Base-by-base conservation (phyloP, 345 rosid species). In the Bruguiera gymnorhiza region DNA sequence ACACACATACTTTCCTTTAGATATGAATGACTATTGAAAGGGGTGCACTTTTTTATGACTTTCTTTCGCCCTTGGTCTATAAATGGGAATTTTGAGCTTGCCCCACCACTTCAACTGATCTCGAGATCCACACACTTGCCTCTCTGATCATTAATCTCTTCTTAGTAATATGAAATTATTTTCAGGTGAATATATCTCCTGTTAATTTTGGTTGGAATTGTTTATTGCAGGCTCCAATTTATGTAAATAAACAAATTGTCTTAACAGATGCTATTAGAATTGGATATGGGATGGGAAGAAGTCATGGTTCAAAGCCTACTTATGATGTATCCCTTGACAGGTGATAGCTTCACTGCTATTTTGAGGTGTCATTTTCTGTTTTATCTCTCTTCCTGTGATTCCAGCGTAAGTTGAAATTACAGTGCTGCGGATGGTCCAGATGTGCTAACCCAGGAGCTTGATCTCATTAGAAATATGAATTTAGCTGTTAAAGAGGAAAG, bases 401-500 rank as follows among this genome's bases (percentile, higher is more conserved):
- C 76, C 73, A 80, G 70, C 61, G 60, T 29, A 69, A 62, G 61
- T 67, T 78, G 30, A 76, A 37, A 66, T 66, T 78, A 51, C 87
- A 94, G 97, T 77, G 91, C 96, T 68, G 76, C 80, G 51, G 98
- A 86, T n/a, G 86, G 91, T 68, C 90, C 91, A 8, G 96, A 94
- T 79, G 76, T 71, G 30, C 67, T 94, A 29, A 71, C 83, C 6
- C 90, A 88, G 80, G 98, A 94, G 80, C 88, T 94, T 78, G 81
- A 68, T 75, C 62, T 89, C 27, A 78, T 89, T 69, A 82, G 76
- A 64, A 86, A 86, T 73, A 82, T 93, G 91, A 76, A 85, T 80
- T 76, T 85, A 76, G 97, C 96, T 50, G 82, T 83, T 64, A 68
- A 83, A 80, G 96, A 91, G 82, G 96, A 93, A 76, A 83, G 97